These are phyloP conservation scores for Tulasnella sp. DNA, from an alignment of 768 basidiomycete genomes.

Conservation along the genomic window DNA sequence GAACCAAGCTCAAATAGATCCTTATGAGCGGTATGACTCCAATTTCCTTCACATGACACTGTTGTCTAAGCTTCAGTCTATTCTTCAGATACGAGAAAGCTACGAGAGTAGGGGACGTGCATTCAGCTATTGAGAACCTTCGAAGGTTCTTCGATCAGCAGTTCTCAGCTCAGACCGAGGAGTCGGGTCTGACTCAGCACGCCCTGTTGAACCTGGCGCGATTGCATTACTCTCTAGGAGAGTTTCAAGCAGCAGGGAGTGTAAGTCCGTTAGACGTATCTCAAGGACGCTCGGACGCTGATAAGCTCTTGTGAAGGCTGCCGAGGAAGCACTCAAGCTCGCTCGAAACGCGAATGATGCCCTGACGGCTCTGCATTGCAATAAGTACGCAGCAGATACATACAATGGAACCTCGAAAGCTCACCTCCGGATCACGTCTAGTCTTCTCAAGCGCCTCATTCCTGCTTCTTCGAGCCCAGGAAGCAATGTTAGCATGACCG, in stretches of 20 bases:
- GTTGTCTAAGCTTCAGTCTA: background rate
- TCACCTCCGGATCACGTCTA: constrained; percentile 21
- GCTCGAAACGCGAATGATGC: constrained; percentile 62
- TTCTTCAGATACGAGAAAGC: constrained; percentile 52
- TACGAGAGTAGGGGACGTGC: constrained; percentile 54
- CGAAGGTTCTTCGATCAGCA: constrained; percentile 76
- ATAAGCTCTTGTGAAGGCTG: constrained; percentile 34
- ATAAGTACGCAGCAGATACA: constrained; percentile 37
- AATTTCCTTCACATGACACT: constrained; percentile 18
- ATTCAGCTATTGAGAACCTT: constrained; percentile 55
- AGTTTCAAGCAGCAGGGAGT: constrained; percentile 56
- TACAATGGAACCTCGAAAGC: background rate
- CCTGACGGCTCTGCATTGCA: constrained; percentile 64
- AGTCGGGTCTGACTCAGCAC: constrained; percentile 77
- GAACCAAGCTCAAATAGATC: constrained; percentile 48
- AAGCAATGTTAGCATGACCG: constrained; percentile 23
- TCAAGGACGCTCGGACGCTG: background rate
- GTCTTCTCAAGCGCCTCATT: constrained; percentile 62
- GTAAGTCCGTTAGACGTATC: constrained; percentile 26
- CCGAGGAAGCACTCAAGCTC: constrained; percentile 68
- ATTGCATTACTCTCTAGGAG: constrained; percentile 62
- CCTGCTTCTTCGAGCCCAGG: constrained; percentile 20
- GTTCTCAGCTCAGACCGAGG: constrained; percentile 66
- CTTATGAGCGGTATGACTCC: constrained; percentile 41
- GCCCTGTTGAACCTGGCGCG: constrained; percentile 66